Evolutionary conservation across 441 rosid species (phyloP), one percentile per base, ranked within the genome.

Genomic region (Pelargonium myrrhifolium): DNA sequence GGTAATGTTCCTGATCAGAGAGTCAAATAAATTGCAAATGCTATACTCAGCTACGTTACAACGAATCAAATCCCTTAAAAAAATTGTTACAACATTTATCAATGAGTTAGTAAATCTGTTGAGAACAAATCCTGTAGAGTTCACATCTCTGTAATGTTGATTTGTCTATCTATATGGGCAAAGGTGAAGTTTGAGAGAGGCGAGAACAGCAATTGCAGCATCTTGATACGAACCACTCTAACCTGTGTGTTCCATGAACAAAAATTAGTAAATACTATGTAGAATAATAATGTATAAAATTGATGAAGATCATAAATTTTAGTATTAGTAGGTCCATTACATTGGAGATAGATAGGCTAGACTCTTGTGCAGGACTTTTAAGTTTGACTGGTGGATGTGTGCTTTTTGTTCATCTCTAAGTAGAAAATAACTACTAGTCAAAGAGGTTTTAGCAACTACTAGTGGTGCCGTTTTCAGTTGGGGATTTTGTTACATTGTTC

Each of bases 141-240:
- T 35, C 39, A 35, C 39, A 43, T 43, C 49, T 43, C 49, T 43
- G 47, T 42, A 42, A 43, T 12, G n/a, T 43, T 0, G n/a, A 43
- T 43, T 9, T 9, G 49, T 51, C 56, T n/a, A 51, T n/a, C 47
- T 35, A 42, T 42, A 51, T 51, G 21, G 56, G 56, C 21, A 51
- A 14, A 4, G 6, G 56, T 51, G 56, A 10, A 49, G 31, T 18
- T 14, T 66, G 37, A 51, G 43, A 59, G 42, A 28, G 58, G 22
- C 76, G 63, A 65, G 76, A 67, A 35, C 73, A 65, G 76, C 85
- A 83, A 26, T 65, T 66, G 80, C 86, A 83, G 81, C 89, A 86
- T 72, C 78, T 81, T 73, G 73, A 40, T 42, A 81, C 2, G 58
- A 87, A 22, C 90, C 90, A 84, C 18, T 77, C 80, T 40, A 84